These are phyloP conservation scores for Lenwebbia sp. DNA, from an alignment of 345 rosid genomes.

Conservation along the genomic window DNA sequence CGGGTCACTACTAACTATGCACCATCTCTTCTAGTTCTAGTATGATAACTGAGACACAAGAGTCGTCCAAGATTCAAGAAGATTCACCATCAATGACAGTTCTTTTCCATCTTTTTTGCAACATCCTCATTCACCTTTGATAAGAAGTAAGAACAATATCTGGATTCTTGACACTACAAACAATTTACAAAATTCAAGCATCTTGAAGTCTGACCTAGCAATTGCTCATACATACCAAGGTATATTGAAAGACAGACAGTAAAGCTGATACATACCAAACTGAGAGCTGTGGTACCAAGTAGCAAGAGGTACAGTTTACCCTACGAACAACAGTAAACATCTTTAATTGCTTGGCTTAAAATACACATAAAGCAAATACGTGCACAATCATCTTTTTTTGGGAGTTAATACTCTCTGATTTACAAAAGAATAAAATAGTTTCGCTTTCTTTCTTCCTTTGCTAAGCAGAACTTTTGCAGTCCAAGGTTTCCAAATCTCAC, in stretches of 20 bases:
- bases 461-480: neutral
- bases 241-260: neutral
- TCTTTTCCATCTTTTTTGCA: neutral
- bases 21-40: neutral
- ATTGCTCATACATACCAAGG: neutral
- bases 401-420: neutral
- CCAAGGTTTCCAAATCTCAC: neutral
- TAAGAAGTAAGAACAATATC: neutral
- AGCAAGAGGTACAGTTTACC: slow-evolving; percentile 82
- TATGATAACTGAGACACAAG: neutral
- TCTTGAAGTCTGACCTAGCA: neutral
- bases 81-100: neutral
- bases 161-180: neutral
- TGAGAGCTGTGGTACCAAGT: slow-evolving; percentile 91
- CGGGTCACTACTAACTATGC: neutral
- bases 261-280: slow-evolving; percentile 38
- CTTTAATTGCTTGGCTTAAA: neutral
- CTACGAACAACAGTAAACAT: slow-evolving; percentile 22
- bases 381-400: neutral
- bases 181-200: neutral
- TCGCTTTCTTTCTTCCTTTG: neutral
- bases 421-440: neutral
- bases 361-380: neutral
- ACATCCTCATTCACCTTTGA: neutral
- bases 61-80: neutral